phyloP scores from a whole-genome alignment of 352 stramenopile species.

The Albugo laibachii region DNA sequence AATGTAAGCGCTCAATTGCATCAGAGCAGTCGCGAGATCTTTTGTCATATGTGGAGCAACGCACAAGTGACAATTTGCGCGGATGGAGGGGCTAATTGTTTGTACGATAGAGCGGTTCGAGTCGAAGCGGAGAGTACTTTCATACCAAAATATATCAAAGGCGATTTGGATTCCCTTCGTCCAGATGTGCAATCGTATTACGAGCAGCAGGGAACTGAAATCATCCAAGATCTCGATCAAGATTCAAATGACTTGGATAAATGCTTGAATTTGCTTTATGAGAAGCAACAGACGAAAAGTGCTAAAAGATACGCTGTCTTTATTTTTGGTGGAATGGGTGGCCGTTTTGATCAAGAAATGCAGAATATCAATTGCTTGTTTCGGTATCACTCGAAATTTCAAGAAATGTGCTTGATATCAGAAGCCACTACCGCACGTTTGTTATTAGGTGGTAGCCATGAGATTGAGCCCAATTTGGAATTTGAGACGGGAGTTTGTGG shows the following conservation, averaged over 20 bases:
- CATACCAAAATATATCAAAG: constrained; percentile 84
- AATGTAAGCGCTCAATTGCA: constrained; percentile 6
- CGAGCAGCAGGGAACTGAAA: constrained; percentile 20
- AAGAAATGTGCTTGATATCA: constrained; percentile 72
- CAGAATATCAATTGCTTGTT: constrained; percentile 86
- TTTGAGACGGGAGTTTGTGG: constrained; percentile 88
- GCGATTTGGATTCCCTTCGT: constrained; percentile 89
- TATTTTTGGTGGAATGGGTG: constrained; percentile 89
- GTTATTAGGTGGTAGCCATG: constrained; percentile 38
- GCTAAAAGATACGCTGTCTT: constrained; percentile 40
- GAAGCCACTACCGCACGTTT: constrained; percentile 80
- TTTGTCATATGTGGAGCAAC: constrained; percentile 47
- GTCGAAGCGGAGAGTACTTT: constrained; percentile 19
- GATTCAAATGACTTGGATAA: constrained; percentile 92
- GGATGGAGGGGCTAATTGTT: constrained; percentile 89
- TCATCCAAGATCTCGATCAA: constrained; percentile 75
- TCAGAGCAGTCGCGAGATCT: constrained; percentile 21
- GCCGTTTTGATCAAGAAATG: constrained; percentile 96
- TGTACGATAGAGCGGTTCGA: constrained; percentile 56
- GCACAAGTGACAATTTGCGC: constrained; percentile 75
- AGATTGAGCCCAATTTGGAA: constrained; percentile 64
- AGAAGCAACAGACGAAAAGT: constrained; percentile 3
- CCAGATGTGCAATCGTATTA: constrained; percentile 79
- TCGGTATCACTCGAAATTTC: constrained; percentile 63
- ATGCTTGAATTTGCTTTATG: constrained; percentile 48